Base-by-base conservation (phyloP, 768 basidiomycete genomes). In the Macrolepiota dolichaula region DNA sequence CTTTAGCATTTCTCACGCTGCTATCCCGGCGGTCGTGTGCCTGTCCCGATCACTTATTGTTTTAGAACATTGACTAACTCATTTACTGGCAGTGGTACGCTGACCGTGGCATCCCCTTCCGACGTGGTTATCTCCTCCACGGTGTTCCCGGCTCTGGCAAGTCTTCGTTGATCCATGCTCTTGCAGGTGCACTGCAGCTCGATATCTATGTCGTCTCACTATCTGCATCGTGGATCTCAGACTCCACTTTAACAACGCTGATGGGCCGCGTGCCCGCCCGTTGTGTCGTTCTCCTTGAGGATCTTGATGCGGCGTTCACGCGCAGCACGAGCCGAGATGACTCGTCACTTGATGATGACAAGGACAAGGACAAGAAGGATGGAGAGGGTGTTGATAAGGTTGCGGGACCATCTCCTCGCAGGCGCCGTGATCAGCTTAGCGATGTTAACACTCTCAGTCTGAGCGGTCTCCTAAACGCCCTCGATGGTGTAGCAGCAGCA, bases 141-240 rank as follows among this genome's bases (percentile, higher is more conserved):
- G 91, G 91, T 64, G 88, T 92, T 27, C 88, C 92, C 11, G 93
- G 92, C 52, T 90, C 89, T 27, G 92, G 92, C 51, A 95, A 95
- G 77, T 89, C 87, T 22, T 92, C 90, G 19, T 79, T 94, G 59
- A 92, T 94, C 66, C 91, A 94, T 64, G 82, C 93, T 13, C 85
- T 95, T 29, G 94, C 94, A 7, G 94, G 94, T 50, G 88, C 91
- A 69, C 81, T 97, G 63, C 86, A 87, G 77, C 87, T 97, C 49
- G 92, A 95, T 78, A 92, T 97, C 67, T 96, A 95, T 70, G 91
- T 94, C 58, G 86, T 96, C 52, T 93, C 93, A 19, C 77, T 95
- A 54, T 91, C 88, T 27, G 87, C 89, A 24, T 89, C 88, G 19
- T 92, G 91, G 91, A 89, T 94, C 70, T 90, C 89, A 62, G 94